phyloP scores from a whole-genome alignment of 1,284 basidiomycete species.

The Cutaneotrichosporon mucoides region DNA sequence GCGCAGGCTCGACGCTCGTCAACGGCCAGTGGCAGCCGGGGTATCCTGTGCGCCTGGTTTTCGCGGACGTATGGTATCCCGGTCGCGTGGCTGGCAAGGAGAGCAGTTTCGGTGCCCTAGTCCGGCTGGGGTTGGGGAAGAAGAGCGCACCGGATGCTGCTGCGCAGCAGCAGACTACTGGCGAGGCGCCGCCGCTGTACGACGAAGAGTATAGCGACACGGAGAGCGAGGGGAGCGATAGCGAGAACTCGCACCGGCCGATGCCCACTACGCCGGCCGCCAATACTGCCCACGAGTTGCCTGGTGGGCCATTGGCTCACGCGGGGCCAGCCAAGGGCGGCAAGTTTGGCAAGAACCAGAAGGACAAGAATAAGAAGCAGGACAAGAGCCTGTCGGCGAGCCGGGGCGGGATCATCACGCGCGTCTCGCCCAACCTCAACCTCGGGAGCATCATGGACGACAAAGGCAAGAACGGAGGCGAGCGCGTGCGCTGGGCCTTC shows the following conservation, averaged over 20 bases:
- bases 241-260: constrained; percentile 1
- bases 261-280: neutral
- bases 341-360: constrained; percentile 5
- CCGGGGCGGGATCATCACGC: constrained; percentile 21
- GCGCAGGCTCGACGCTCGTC: constrained; percentile 35
- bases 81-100: constrained; percentile 28
- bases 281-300: neutral
- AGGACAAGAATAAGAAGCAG: constrained; percentile 11
- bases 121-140: constrained; percentile 19
- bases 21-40: constrained; percentile 41
- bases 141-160: neutral
- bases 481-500: constrained; percentile 68
- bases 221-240: constrained; percentile 10
- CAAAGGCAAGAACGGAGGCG: constrained; percentile 68
- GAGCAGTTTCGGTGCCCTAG: constrained; percentile 32
- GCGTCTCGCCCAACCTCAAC: constrained; percentile 48
- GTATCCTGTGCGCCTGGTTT: constrained; percentile 33
- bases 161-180: neutral
- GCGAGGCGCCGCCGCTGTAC: constrained; percentile 11
- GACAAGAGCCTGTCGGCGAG: constrained; percentile 12
- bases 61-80: constrained; percentile 42
- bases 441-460: constrained; percentile 61
- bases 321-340: neutral
- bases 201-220: constrained; percentile 18
- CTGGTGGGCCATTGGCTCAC: neutral